Evolutionary conservation across 192 early-diverging fungal genomes (phyloP).

Genomic region (Backusella tuberculispora): DNA sequence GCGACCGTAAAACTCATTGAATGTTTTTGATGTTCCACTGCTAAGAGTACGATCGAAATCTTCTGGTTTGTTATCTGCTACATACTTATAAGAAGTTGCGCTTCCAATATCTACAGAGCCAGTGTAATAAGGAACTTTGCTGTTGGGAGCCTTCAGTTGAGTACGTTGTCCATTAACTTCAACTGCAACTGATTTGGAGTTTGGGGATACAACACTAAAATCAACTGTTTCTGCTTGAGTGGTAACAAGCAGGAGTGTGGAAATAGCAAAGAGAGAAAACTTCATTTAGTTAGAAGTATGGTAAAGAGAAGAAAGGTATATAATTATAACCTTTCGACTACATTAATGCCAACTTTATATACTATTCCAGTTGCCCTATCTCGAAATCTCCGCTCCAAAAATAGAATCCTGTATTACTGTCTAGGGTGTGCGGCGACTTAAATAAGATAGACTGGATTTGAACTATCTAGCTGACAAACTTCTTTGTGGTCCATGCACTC

Average conservation of each 20-base stretch:
- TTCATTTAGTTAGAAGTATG: constrained; percentile 3
- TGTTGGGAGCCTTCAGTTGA: constrained; percentile 34
- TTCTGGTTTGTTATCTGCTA: constrained; percentile 31
- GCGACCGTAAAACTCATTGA: constrained; percentile 46
- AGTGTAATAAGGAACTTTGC: constrained; percentile 38
- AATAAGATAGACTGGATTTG: constrained; percentile 2
- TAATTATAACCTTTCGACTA: not conserved
- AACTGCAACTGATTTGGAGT: constrained; percentile 37
- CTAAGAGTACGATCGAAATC: constrained; percentile 37
- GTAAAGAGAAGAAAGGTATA: not conserved
- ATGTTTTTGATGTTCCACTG: constrained; percentile 33
- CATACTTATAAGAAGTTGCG: constrained; percentile 44
- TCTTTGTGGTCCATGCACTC: not conserved
- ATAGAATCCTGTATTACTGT: not conserved
- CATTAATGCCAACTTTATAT: not conserved
- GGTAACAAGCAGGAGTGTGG: constrained; percentile 26
- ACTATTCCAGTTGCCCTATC: not conserved
- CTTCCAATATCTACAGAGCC: constrained; percentile 36
- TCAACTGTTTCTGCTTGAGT: constrained; percentile 39
- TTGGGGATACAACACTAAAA: constrained; percentile 47
- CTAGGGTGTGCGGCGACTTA: not conserved
- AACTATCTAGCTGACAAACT: not conserved
- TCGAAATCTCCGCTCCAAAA: constrained; percentile 9
- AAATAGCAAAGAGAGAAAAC: constrained; percentile 4
- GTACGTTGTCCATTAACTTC: constrained; percentile 34